Base-by-base conservation (phyloP, 2,329 filamentous ascomycete species). In the Fusarium sp. region DNA sequence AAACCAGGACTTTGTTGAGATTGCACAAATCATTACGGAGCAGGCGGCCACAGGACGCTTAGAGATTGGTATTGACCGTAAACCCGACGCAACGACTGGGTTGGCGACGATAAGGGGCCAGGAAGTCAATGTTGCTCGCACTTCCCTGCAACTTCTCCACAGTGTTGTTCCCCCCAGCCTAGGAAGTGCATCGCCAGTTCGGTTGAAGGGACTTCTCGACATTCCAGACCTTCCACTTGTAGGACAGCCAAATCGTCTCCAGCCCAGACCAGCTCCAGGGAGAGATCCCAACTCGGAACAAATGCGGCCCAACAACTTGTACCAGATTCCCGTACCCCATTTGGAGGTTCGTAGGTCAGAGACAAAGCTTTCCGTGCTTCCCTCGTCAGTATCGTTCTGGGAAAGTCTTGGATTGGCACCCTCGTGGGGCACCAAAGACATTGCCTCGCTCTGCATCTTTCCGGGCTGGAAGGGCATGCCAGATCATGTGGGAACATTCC, bases 351-450 rank as follows among this genome's bases (percentile, higher is more conserved):
- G 92, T 58, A 88, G 94, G 63, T 89, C 91, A 22, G 92, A 95
- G 43, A 87, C 88, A 2, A 89, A 89, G 57, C 88, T 95, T 65
- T 94, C 95, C 12, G 86, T 97, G 43, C 85, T 96, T 25, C 93
- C 94, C 2, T 90, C 94, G 1, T 92, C 93, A 0, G 85, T 96
- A 22, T 85, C 88, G 1, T 97, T 97, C 78, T 97, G 94, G 95
- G 94, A 97, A 79, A 91, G 92, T 56, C 84, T 97, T 20, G 93
- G 94, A 0, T 86, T 97, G 2, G 90, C 90, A 2, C 94, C 94
- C 4, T 90, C 90, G 10, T 90, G 90, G 68, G 93, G 93, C 0
- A 79, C 86, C 9, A 97, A 97, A 80, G 90, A 96, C 70, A 84
- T 97, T 33, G 87, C 88, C 38, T 89, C 91, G 0, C 88, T 94